Conservation (phyloP, 257 asterid species). For the Ajuga chamaepitys region DNA sequence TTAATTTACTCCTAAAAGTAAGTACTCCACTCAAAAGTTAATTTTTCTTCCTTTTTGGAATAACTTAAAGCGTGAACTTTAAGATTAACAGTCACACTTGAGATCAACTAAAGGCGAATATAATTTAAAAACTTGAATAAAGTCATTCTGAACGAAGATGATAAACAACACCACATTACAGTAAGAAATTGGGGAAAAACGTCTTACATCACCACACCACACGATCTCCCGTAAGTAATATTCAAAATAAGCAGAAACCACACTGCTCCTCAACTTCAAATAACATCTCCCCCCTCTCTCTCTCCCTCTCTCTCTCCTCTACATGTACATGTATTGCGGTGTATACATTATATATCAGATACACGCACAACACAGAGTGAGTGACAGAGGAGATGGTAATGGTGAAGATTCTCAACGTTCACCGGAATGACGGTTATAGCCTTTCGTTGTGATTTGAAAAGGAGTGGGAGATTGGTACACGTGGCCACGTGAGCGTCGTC, state of each 20-base stretch:
- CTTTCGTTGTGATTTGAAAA: slow-evolving; percentile 7
- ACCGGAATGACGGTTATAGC: slow-evolving; percentile 17
- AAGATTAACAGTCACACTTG: slow-evolving; percentile 17
- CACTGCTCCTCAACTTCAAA: slow-evolving; percentile 16
- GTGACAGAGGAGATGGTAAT: slow-evolving; percentile 5
- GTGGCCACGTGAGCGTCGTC: slow-evolving; percentile 43
- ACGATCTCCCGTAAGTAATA: slow-evolving; percentile 17
- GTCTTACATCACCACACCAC: slow-evolving; percentile 16
- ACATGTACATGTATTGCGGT: not conserved
- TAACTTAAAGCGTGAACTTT: slow-evolving; percentile 20
- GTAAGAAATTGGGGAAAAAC: slow-evolving; percentile 6
- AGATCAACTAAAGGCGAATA: slow-evolving; percentile 23
- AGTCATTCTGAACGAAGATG: not conserved
- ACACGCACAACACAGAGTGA: not conserved
- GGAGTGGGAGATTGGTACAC: slow-evolving; percentile 27
- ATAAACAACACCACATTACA: slow-evolving; percentile 1
- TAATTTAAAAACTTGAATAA: slow-evolving; percentile 24
- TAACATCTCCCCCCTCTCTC: not conserved
- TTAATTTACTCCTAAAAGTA: slow-evolving; percentile 7
- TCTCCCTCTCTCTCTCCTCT: not conserved
- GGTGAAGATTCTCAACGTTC: slow-evolving; percentile 17
- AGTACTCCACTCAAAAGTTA: slow-evolving; percentile 3
- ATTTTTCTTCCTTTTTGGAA: not conserved
- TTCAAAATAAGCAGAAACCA: slow-evolving; percentile 3
- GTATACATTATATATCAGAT: not conserved